Percentiles rank a stretch among this genome's conserved stretches.
Evolutionary conservation across 2,329 filamentous ascomycete genomes (phyloP).

Genomic region (Tolypocladium ophioglossoides): DNA sequence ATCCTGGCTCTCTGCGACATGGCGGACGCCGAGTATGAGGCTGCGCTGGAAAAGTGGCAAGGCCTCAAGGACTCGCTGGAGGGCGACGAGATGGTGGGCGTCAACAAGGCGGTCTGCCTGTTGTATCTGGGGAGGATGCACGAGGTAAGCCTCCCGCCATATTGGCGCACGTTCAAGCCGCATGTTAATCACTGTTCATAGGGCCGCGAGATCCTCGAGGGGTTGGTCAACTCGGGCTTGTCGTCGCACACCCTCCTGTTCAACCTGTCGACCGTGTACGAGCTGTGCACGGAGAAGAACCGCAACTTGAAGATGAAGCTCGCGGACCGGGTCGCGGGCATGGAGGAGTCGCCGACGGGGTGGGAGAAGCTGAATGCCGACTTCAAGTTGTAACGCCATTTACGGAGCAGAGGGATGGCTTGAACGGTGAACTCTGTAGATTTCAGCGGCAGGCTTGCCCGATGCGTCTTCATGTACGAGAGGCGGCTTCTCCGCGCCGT

Average conservation of each 20-base stretch:
- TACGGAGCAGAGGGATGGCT: not conserved
- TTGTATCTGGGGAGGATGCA: conserved; percentile 71
- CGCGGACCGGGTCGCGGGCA: conserved; percentile 56
- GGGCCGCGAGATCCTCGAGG: conserved; percentile 57
- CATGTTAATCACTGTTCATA: conserved; percentile 20
- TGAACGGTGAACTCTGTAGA: not conserved
- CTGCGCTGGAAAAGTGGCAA: conserved; percentile 54
- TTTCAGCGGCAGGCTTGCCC: too few species aligned
- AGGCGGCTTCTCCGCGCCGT: not conserved
- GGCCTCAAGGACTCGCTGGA: conserved; percentile 28
- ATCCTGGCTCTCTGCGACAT: conserved; percentile 64
- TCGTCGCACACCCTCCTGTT: conserved; percentile 76
- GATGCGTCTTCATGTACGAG: too few species aligned
- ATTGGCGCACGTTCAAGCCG: not conserved
- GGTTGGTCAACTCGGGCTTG: conserved; percentile 48
- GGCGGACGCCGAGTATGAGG: conserved; percentile 62
- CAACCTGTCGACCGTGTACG: conserved; percentile 85
- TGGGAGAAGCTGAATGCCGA: conserved; percentile 64
- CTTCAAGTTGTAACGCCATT: conserved; percentile 54
- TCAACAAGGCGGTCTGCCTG: conserved; percentile 77
- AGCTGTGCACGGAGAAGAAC: conserved; percentile 74
- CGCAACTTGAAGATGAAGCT: conserved; percentile 59
- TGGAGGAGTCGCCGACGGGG: conserved; percentile 44
- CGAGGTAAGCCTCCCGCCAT: conserved; percentile 38
- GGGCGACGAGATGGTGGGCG: conserved; percentile 58